These are phyloP conservation scores for Geotrichum restrictum DNA, from an alignment of 1,139 yeast genomes.

Conservation along the genomic window DNA sequence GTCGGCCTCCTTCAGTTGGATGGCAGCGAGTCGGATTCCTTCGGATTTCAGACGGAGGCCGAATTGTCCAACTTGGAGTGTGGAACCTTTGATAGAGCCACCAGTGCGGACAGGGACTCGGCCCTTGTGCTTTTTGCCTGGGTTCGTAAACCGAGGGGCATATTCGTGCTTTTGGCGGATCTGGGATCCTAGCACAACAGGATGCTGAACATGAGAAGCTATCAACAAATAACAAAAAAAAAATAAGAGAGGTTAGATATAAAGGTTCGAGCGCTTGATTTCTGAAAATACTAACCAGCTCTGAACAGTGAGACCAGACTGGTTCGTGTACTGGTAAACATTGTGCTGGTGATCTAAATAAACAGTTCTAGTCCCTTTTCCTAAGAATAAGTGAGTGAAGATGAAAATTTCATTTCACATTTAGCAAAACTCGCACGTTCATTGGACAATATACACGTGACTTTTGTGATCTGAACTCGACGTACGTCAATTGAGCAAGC, in stretches of 20 bases:
- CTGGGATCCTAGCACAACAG: conserved; percentile 2
- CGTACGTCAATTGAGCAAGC: no score
- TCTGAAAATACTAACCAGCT: conserved; percentile 13
- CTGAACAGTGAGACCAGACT: conserved; percentile 17
- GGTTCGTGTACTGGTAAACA: conserved; percentile 12
- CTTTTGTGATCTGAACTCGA: no score
- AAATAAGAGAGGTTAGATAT: background rate
- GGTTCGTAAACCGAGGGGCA: conserved; percentile 73
- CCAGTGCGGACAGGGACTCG: conserved; percentile 93
- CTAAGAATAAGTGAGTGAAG: no score
- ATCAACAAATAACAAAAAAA: background rate
- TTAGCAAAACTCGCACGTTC: no score
- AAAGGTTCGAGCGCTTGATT: no score
- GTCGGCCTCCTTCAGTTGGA: conserved; percentile 88
- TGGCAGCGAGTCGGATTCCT: conserved; percentile 84
- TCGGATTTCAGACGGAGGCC: conserved; percentile 85
- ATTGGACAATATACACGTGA: no score
- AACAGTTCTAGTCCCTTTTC: no score
- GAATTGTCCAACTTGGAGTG: conserved; percentile 72
- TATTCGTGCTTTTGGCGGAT: conserved; percentile 60
- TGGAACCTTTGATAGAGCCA: conserved; percentile 86
- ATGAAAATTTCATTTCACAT: no score
- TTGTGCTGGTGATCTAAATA: background rate
- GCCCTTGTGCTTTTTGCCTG: conserved; percentile 87
- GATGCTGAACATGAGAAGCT: background rate